phyloP scores from a whole-genome alignment of 1,284 basidiomycete species.

The Agaricales sp. region DNA sequence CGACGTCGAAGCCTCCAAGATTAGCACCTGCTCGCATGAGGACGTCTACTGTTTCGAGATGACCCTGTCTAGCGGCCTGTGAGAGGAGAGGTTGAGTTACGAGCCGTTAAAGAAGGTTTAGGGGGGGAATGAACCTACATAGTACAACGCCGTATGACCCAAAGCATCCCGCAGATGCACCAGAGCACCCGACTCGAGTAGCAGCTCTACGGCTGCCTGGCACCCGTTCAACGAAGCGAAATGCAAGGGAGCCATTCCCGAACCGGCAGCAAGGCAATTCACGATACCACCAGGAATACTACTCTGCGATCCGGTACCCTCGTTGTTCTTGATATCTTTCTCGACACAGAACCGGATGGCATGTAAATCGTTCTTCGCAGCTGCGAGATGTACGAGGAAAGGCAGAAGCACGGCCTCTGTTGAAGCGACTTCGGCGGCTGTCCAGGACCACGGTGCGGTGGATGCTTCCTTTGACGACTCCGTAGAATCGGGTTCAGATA shows the following conservation, averaged over 20 bases:
- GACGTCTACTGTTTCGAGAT: slow-evolving; percentile 49
- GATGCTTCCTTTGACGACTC: slow-evolving; percentile 33
- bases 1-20: slow-evolving; percentile 52
- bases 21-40: slow-evolving; percentile 72
- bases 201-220: slow-evolving; percentile 37
- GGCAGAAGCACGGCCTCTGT: slow-evolving; percentile 65
- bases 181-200: slow-evolving; percentile 75
- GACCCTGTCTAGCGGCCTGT: slow-evolving; percentile 63
- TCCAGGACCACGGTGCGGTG: slow-evolving; percentile 67
- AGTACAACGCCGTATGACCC: slow-evolving; percentile 78
- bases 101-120: slow-evolving; percentile 1
- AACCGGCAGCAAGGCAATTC: slow-evolving; percentile 58
- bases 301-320: slow-evolving; percentile 16
- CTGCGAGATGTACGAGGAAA: slow-evolving; percentile 69
- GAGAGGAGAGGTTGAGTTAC: slow-evolving; percentile 4
- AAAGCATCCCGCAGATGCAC: slow-evolving; percentile 74
- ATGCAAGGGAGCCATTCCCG: slow-evolving; percentile 72
- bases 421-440: slow-evolving; percentile 57
- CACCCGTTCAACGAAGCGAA: slow-evolving; percentile 70
- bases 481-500: slow-evolving; percentile 27
- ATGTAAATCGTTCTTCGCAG: slow-evolving; percentile 54
- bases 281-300: slow-evolving; percentile 53
- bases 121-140: slow-evolving; percentile 34
- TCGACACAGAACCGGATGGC: slow-evolving; percentile 50
- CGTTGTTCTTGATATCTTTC: slow-evolving; percentile 2